Base-by-base conservation (phyloP, 306 rosid genomes). In the Medicago ruthenica region DNA sequence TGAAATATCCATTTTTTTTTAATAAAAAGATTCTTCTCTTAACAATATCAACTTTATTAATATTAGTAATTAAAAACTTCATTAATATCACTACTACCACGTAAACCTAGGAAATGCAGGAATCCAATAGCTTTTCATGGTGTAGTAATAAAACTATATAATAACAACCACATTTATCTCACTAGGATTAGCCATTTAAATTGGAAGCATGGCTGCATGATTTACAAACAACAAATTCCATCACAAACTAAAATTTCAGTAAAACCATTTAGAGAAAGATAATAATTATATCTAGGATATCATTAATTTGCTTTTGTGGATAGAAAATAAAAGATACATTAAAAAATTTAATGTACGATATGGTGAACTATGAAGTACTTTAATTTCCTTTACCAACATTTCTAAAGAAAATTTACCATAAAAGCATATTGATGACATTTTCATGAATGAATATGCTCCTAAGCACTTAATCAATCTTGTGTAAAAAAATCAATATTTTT, bases 401-500 rank as follows among this genome's bases (percentile, higher is more conserved):
- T 41, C 60, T 54, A n/a, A 51, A 79, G 57, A 53, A 79, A 79
- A 62, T 16, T 41, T 63, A 60, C 42, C 53, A 36, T 44, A 78
- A 42, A 60, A 53, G 41, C 34, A 62, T 55, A 62, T 70, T 14
- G 39, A 64, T 17, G 10, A 61, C 2, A 1, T 20, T 63, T 74
- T 66, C 41, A 70, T 45, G 51, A 71, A 37, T 37, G 50, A 50
- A 34, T 76, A 65, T 64, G 70, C 72, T 64, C 54, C 9, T 47
- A 41, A 31, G 44, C 67, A 74, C 24, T 53, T 69, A 63, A 65
- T 59, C 18, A 59, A 59, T 22, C 10, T n/a, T 12, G 51, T 11
- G 51, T 45, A 45, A 45, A 45, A 45, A 11, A 11, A 12, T 22
- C 11, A 11, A 27, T 45, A 41, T 21, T 40, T 55, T 16, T 24